These are phyloP conservation scores for Adansonia grandidieri DNA, from an alignment of 441 rosid species.

Conservation along the genomic window DNA sequence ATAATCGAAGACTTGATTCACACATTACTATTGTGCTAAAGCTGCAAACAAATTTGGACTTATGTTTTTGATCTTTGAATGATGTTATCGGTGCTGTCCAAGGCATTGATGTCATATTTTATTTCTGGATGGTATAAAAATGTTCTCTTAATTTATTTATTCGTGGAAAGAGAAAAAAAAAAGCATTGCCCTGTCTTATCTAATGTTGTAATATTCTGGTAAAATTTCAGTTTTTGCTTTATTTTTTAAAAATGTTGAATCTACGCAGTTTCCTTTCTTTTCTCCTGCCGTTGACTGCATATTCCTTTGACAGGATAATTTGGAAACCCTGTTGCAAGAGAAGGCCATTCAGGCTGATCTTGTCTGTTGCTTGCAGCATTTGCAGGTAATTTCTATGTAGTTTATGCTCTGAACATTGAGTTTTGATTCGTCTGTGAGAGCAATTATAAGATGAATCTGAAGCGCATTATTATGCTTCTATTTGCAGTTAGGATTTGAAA, in stretches of 20 bases:
- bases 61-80: slow-evolving; percentile 11
- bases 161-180: background rate
- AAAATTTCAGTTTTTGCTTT: background rate
- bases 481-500: slow-evolving; percentile 83
- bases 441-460: slow-evolving; percentile 15
- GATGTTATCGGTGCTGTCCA: background rate
- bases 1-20: background rate
- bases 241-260: slow-evolving; percentile 15
- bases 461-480: slow-evolving; percentile 18
- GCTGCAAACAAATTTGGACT: background rate
- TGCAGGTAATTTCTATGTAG: slow-evolving; percentile 60
- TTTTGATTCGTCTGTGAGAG: background rate
- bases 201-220: background rate
- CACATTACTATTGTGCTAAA: background rate
- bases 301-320: slow-evolving; percentile 59
- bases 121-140: background rate
- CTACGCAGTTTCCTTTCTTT: slow-evolving; percentile 1
- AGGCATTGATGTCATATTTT: background rate
- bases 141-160: background rate
- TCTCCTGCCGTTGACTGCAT: background rate
- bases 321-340: slow-evolving; percentile 61
- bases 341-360: slow-evolving; percentile 68
- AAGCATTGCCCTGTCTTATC: background rate
- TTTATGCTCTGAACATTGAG: slow-evolving; percentile 14
- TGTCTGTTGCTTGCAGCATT: slow-evolving; percentile 91